Evolutionary conservation across 2,329 filamentous ascomycete genomes (phyloP).

Genomic region (Rutstroemia sp.): DNA sequence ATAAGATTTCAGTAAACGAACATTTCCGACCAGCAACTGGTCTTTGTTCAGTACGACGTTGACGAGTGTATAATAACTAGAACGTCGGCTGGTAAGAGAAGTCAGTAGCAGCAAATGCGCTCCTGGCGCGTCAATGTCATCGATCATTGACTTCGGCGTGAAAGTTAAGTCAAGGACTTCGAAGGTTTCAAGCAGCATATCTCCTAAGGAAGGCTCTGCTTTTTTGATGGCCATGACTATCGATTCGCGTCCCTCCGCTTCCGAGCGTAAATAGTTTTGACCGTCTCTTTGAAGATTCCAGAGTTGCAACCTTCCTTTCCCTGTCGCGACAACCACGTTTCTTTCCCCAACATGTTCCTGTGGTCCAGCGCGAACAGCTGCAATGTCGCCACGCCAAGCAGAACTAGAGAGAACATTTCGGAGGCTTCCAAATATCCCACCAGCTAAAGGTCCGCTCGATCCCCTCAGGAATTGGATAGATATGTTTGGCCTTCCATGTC

Average conservation of each 20-base stretch:
- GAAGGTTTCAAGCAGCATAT: conserved; percentile 50
- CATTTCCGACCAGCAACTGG: conserved; percentile 50
- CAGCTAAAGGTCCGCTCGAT: conserved; percentile 43
- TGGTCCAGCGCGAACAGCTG: conserved; percentile 68
- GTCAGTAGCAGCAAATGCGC: conserved; percentile 55
- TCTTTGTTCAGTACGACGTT: conserved; percentile 56
- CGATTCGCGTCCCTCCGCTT: conserved; percentile 60
- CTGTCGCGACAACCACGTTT: conserved; percentile 72
- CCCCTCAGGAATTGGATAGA: conserved; percentile 69
- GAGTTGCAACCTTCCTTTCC: conserved; percentile 68
- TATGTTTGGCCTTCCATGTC: conserved; percentile 77
- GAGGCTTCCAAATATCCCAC: conserved; percentile 74
- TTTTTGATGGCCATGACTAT: conserved; percentile 56
- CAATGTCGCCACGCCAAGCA: conserved; percentile 67
- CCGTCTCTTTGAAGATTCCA: conserved; percentile 90
- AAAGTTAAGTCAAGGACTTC: conserved; percentile 77
- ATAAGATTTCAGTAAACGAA: conserved; percentile 62
- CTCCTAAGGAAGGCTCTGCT: conserved; percentile 40
- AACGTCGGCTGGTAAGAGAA: conserved; percentile 44
- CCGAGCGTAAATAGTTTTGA: conserved; percentile 66
- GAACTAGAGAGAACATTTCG: conserved; percentile 66
- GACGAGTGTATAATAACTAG: conserved; percentile 65
- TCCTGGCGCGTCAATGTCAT: conserved; percentile 43
- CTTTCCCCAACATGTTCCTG: conserved; percentile 72
- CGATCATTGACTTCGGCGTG: conserved; percentile 45